Percentiles rank a stretch among this genome's conserved stretches.
These are phyloP conservation scores for Zelopaecilomyces penicillatus DNA, from an alignment of 2,329 filamentous ascomycete genomes.

Conservation along the genomic window DNA sequence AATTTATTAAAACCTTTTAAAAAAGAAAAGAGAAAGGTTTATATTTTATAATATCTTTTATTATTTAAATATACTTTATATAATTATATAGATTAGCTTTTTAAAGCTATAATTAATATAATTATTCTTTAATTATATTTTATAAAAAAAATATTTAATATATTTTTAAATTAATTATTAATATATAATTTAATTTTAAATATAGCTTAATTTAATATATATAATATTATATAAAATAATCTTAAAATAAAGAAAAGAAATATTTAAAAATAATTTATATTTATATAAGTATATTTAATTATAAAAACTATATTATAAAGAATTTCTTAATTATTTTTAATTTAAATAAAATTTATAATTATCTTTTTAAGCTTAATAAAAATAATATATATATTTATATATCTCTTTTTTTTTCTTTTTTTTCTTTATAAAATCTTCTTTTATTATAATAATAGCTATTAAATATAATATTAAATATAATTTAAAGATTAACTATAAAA, in stretches of 20 bases:
- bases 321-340: not conserved
- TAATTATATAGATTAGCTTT: no score
- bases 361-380: not conserved
- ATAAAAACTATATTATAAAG: not conserved
- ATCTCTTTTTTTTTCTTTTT: not conserved
- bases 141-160: not conserved
- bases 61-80: no score
- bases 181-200: not conserved
- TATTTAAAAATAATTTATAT: not conserved
- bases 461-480: not conserved
- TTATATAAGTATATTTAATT: not conserved
- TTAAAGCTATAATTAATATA: no score
- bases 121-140: not conserved
- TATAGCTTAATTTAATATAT: not conserved
- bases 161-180: not conserved
- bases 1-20: no score
- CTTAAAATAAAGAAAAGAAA: not conserved
- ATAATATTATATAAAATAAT: not conserved
- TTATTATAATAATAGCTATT: not conserved
- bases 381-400: not conserved
- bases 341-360: not conserved
- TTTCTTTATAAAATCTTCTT: not conserved
- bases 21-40: not conserved
- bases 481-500: not conserved
- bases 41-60: no score